Conservation (phyloP, 106 monocot species). For the Iris macrosiphon region DNA sequence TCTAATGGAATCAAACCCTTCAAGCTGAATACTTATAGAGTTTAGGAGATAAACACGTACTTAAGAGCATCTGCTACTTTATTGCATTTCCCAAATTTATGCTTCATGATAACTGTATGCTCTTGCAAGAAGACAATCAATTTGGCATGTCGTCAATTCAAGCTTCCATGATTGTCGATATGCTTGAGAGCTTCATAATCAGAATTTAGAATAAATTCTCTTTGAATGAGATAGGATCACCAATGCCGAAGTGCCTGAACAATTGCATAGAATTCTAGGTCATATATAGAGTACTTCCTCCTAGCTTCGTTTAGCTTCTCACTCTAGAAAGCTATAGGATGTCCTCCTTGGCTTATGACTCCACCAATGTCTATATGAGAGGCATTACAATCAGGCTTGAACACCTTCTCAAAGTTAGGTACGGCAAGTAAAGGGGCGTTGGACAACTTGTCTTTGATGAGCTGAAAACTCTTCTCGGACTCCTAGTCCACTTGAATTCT, state of each 20-base stretch:
- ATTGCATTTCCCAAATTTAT: neutral
- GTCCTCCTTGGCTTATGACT: constrained; percentile 1
- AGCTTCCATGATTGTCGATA: neutral
- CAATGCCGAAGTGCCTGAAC: neutral
- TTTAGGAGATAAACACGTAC: neutral
- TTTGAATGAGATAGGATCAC: neutral
- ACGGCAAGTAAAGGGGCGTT: neutral
- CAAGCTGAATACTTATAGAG: neutral
- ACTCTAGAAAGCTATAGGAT: neutral
- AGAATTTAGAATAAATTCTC: neutral
- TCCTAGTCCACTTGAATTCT: neutral
- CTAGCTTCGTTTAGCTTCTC: neutral
- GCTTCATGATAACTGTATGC: neutral
- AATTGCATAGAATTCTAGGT: neutral
- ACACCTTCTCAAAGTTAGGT: neutral
- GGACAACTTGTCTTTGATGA: neutral
- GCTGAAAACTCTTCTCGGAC: neutral
- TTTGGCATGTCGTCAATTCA: neutral
- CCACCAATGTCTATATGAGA: constrained; percentile 1
- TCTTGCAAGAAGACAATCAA: neutral
- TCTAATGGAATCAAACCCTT: neutral
- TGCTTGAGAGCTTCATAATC: neutral
- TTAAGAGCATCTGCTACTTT: neutral
- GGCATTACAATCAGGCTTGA: constrained; percentile 2
- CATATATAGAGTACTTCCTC: neutral